Evolutionary conservation across 2,329 filamentous ascomycete genomes (phyloP).

Genomic region (Clonostachys rosea): DNA sequence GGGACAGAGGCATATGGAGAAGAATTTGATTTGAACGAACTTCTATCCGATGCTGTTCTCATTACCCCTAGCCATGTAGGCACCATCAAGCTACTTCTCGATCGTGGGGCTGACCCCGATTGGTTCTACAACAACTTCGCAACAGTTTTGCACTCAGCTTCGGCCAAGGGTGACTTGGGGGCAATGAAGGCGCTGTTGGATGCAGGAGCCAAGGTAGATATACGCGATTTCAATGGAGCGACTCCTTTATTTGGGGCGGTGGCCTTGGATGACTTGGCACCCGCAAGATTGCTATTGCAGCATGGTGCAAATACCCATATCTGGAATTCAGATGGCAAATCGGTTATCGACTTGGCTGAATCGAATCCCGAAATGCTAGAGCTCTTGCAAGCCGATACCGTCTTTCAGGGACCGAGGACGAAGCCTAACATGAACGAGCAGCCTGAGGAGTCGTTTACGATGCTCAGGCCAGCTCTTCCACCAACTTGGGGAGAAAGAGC

Average conservation of each 20-base stretch:
- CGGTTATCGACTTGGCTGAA: background rate
- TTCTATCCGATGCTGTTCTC: background rate
- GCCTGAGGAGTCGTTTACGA: background rate
- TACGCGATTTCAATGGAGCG: background rate
- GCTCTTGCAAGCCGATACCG: constrained; percentile 1
- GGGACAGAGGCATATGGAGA: background rate
- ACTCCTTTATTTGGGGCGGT: background rate
- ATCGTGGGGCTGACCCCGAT: constrained; percentile 1
- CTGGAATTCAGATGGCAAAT: background rate
- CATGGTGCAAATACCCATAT: background rate
- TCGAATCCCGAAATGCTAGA: constrained; percentile 2
- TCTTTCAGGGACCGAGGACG: constrained; percentile 1
- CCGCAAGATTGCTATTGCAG: background rate
- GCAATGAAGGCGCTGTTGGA: background rate
- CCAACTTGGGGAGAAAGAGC: constrained; percentile 1
- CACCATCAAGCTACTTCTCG: constrained; percentile 1
- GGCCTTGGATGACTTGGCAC: background rate
- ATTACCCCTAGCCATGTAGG: background rate
- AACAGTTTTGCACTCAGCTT: background rate
- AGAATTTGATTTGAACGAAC: background rate
- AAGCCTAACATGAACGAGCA: background rate
- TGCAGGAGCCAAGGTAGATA: background rate
- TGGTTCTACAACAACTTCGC: background rate
- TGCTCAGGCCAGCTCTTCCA: constrained; percentile 1
- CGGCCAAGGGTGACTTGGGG: background rate